A percentile compares a stretch with the other conserved stretches of the same genome.
Conservation (phyloP, 768 basidiomycete genomes). For the Hemileccinum rubropunctum region DNA sequence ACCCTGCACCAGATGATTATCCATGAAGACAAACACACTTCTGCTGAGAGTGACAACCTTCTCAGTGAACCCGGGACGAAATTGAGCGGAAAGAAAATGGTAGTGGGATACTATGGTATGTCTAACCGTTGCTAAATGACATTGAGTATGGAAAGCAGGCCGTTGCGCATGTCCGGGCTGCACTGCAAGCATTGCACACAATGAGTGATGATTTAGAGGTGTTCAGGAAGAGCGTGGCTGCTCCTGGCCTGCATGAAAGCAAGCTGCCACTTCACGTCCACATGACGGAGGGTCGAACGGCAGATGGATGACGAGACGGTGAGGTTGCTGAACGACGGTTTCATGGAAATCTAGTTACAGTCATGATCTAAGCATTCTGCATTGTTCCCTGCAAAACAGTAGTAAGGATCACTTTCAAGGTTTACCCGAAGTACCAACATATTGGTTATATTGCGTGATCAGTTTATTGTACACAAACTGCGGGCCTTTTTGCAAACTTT, state of each 20-base stretch:
- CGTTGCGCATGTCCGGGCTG: constrained; percentile 60
- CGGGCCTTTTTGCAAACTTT: no score
- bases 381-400: constrained; percentile 1
- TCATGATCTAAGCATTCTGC: not conserved
- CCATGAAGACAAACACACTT: constrained; percentile 52
- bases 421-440: no score
- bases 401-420: not conserved
- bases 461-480: no score
- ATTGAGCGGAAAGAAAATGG: constrained; percentile 57
- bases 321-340: constrained; percentile 19
- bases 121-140: constrained; percentile 50
- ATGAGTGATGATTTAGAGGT: constrained; percentile 79
- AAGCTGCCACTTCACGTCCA: constrained; percentile 70
- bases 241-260: constrained; percentile 60
- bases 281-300: constrained; percentile 57
- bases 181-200: constrained; percentile 55
- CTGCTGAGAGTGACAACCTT: constrained; percentile 47
- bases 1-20: constrained; percentile 55
- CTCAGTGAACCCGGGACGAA: constrained; percentile 68
- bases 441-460: no score
- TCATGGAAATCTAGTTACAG: not conserved
- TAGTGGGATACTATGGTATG: constrained; percentile 52
- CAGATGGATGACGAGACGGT: constrained; percentile 41
- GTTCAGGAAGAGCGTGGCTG: constrained; percentile 66
- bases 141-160: constrained; percentile 64